These are phyloP conservation scores for Penicillium occitanis DNA, from an alignment of 2,329 filamentous ascomycete species.

Conservation along the genomic window DNA sequence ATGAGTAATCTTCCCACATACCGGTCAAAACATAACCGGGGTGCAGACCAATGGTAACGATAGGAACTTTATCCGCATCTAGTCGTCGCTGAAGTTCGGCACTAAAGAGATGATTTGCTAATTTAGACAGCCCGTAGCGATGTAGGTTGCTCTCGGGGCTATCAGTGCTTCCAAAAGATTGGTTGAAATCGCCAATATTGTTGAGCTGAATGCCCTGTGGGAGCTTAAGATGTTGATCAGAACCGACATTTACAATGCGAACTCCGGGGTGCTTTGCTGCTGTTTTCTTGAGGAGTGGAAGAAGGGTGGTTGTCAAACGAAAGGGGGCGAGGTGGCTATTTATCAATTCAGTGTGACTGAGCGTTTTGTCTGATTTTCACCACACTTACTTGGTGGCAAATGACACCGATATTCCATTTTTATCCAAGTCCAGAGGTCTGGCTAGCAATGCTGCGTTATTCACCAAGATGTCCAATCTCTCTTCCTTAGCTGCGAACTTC, in stretches of 20 bases:
- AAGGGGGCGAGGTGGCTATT: constrained; percentile 15
- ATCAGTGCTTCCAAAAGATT: constrained; percentile 14
- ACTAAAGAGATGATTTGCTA: constrained; percentile 21
- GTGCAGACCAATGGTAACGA: constrained; percentile 11
- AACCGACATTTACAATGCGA: constrained; percentile 17
- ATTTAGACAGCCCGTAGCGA: constrained; percentile 22
- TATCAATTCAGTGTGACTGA: constrained; percentile 1
- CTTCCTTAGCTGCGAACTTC: constrained; percentile 14
- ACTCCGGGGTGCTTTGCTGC: constrained; percentile 12
- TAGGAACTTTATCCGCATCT: constrained; percentile 14
- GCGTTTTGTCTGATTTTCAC: not conserved
- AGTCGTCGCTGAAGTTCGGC: constrained; percentile 19
- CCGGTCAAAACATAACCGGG: constrained; percentile 18
- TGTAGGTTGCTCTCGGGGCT: constrained; percentile 9
- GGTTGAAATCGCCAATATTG: constrained; percentile 15
- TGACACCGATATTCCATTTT: constrained; percentile 13
- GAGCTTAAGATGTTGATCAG: constrained; percentile 14
- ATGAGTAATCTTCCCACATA: not conserved
- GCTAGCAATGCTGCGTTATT: constrained; percentile 16
- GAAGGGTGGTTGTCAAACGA: constrained; percentile 15
- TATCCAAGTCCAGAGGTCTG: constrained; percentile 15
- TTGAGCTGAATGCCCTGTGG: constrained; percentile 10
- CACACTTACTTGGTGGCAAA: constrained; percentile 17
- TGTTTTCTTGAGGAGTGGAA: constrained; percentile 17
- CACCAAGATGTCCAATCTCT: constrained; percentile 16